phyloP scores from a whole-genome alignment of 306 rosid species.

The Potentilla sterilis region DNA sequence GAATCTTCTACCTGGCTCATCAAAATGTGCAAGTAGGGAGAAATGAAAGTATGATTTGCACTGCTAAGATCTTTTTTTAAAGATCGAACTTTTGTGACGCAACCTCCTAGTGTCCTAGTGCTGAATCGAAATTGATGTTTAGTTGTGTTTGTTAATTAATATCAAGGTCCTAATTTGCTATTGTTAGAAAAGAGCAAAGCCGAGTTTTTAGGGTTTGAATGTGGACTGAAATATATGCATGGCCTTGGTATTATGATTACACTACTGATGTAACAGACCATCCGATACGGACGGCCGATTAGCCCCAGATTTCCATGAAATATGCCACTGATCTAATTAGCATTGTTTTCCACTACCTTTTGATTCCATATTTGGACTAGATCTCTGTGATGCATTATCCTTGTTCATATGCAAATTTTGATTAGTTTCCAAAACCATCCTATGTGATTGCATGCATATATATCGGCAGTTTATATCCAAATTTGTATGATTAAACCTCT shows the following conservation, averaged over 20 bases:
- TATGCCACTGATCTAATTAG: background rate
- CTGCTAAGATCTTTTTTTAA: background rate
- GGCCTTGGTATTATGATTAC: background rate
- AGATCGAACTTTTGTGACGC: background rate
- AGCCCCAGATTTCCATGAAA: background rate
- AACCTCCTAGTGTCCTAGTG: too few species aligned
- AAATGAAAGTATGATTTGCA: too few species aligned
- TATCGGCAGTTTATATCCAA: background rate
- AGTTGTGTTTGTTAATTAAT: background rate
- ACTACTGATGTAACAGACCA: background rate
- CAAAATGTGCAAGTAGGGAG: background rate
- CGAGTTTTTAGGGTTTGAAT: conserved; percentile 19
- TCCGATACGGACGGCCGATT: conserved; percentile 3
- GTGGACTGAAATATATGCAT: conserved; percentile 3
- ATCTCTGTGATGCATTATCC: background rate
- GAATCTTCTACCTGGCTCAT: background rate
- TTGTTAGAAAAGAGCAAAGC: background rate
- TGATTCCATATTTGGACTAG: background rate
- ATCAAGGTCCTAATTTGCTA: conserved; percentile 7
- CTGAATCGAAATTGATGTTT: background rate
- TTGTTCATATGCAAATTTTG: background rate
- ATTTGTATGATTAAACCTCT: too few species aligned
- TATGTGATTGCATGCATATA: too few species aligned
- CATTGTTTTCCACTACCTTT: background rate
- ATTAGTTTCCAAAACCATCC: background rate